A percentile compares a stretch with the other conserved stretches of the same genome.
Conservation (phyloP, 352 stramenopile species). For the Phytopythium kandeliae region DNA sequence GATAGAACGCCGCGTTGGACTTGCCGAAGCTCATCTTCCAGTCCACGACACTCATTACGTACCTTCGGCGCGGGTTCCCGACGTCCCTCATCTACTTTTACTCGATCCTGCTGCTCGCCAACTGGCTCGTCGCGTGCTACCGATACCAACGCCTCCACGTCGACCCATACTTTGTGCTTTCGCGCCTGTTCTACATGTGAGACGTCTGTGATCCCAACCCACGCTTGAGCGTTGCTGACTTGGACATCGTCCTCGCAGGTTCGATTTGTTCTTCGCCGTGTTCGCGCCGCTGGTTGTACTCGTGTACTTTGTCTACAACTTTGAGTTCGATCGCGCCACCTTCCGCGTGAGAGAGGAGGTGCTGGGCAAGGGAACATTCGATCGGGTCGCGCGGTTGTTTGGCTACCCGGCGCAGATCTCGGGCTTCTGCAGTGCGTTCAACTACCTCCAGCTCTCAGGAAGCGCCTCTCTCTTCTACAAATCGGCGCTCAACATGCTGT, state of each 20-base stretch:
- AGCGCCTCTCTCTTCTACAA: constrained; percentile 26
- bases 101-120: constrained; percentile 21
- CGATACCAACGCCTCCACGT: constrained; percentile 29
- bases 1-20: constrained; percentile 25
- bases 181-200: constrained; percentile 35
- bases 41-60: constrained; percentile 25
- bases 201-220: background rate
- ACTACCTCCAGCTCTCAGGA: constrained; percentile 23
- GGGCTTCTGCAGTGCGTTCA: constrained; percentile 28
- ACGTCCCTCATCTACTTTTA: constrained; percentile 34
- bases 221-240: background rate
- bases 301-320: constrained; percentile 24
- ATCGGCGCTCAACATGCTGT: constrained; percentile 25
- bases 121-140: constrained; percentile 40
- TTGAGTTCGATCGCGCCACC: constrained; percentile 26
- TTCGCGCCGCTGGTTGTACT: constrained; percentile 36
- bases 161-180: constrained; percentile 20
- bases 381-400: constrained; percentile 29
- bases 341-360: constrained; percentile 21
- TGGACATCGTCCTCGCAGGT: constrained; percentile 8
- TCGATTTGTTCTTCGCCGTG: constrained; percentile 47
- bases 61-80: constrained; percentile 34
- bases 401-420: constrained; percentile 29
- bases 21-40: constrained; percentile 43
- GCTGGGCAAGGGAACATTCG: constrained; percentile 13